These are phyloP conservation scores for Clathrospora elynae DNA, from an alignment of 2,329 filamentous ascomycete species.

Conservation along the genomic window DNA sequence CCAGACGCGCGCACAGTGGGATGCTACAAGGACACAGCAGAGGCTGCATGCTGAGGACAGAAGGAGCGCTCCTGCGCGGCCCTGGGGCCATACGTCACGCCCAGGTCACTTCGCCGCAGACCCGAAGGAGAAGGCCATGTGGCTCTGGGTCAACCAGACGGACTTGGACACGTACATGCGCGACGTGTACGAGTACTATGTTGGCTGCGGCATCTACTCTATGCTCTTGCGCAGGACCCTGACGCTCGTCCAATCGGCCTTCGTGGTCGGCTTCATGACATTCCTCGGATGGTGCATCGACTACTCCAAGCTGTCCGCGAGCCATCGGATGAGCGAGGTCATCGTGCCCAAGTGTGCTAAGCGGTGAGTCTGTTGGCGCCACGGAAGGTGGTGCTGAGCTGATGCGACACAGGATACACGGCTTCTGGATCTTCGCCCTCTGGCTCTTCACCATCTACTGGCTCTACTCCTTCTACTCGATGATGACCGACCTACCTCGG, in stretches of 20 bases:
- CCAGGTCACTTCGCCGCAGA: slow-evolving; percentile 50
- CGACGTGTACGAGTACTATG: slow-evolving; percentile 85
- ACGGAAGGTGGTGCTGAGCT: background rate
- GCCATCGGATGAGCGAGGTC: slow-evolving; percentile 65
- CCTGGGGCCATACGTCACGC: slow-evolving; percentile 32
- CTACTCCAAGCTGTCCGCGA: slow-evolving; percentile 71
- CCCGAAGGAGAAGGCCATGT: slow-evolving; percentile 79
- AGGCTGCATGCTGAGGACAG: slow-evolving; percentile 47
- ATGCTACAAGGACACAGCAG: slow-evolving; percentile 54
- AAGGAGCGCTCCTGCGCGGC: slow-evolving; percentile 17
- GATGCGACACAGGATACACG: slow-evolving; percentile 67
- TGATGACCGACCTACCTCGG: slow-evolving; percentile 72
- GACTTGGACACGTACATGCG: slow-evolving; percentile 87
- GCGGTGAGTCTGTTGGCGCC: slow-evolving; percentile 29
- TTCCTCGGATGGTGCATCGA: slow-evolving; percentile 87
- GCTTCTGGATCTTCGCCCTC: slow-evolving; percentile 74
- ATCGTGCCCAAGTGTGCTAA: slow-evolving; percentile 75
- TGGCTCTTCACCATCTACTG: slow-evolving; percentile 89
- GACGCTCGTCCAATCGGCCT: slow-evolving; percentile 79
- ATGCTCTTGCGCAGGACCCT: slow-evolving; percentile 75
- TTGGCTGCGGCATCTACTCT: slow-evolving; percentile 81
- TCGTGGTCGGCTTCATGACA: slow-evolving; percentile 80
- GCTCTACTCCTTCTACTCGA: slow-evolving; percentile 77
- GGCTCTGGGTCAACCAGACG: slow-evolving; percentile 89
- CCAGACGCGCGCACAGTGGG: slow-evolving; percentile 57